Conservation (phyloP, 495 filamentous ascomycete genomes). For the Penicillium goetzii region DNA sequence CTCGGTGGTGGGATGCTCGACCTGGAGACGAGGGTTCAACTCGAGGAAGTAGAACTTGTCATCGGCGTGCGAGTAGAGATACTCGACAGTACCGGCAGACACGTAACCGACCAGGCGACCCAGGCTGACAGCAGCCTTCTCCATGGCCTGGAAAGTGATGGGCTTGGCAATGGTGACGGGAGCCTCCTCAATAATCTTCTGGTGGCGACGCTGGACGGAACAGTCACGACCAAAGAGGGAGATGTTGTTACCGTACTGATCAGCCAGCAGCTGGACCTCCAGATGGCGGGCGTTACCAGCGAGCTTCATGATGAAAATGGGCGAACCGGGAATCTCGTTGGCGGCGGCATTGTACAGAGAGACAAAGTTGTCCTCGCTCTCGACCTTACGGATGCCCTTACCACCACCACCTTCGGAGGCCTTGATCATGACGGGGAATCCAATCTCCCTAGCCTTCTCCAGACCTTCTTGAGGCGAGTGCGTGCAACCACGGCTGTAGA, state of each 20-base stretch:
- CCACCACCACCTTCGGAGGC: slow-evolving; percentile 99
- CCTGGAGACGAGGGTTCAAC: slow-evolving; percentile 96
- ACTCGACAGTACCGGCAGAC: slow-evolving; percentile 97
- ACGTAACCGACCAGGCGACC: slow-evolving; percentile 96
- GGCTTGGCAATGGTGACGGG: slow-evolving; percentile 93
- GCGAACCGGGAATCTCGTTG: slow-evolving; percentile 97
- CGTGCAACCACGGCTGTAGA: slow-evolving; percentile 92
- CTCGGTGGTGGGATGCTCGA: slow-evolving; percentile 98
- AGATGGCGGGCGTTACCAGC: slow-evolving; percentile 95
- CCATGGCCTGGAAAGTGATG: slow-evolving; percentile 91
- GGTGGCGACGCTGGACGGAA: slow-evolving; percentile 96
- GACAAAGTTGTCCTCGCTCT: slow-evolving; percentile 81
- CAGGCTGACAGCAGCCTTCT: slow-evolving; percentile 91
- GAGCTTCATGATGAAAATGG: slow-evolving; percentile 99
- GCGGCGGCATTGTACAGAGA: slow-evolving; percentile 91
- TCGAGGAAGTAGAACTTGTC: slow-evolving; percentile 99
- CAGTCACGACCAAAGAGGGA: slow-evolving; percentile 98
- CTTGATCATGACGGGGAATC: slow-evolving; percentile 99
- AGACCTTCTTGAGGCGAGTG: slow-evolving; percentile 86
- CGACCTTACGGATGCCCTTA: slow-evolving; percentile 98
- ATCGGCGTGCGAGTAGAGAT: slow-evolving; percentile 97
- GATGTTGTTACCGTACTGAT: slow-evolving; percentile 99
- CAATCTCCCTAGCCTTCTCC: slow-evolving; percentile 82
- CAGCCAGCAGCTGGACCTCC: slow-evolving; percentile 95
- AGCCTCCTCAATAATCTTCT: slow-evolving; percentile 99